Conservation (phyloP, 1,284 basidiomycete species). For the Fomitopsis betulina region DNA sequence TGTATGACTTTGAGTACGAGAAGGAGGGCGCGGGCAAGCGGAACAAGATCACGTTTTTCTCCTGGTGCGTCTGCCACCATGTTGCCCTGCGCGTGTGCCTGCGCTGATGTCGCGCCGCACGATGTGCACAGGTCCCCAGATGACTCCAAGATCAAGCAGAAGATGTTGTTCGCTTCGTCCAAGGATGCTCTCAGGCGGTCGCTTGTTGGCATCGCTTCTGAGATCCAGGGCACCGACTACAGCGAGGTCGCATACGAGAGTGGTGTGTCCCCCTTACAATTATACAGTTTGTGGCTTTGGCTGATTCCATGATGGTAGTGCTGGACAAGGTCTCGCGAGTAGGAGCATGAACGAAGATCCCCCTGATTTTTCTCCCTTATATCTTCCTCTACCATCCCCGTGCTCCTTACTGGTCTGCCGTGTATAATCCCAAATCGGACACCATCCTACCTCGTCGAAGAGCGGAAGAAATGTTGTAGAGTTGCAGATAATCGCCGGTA, state of each 20-base stretch:
- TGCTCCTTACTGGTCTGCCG: constrained; percentile 7
- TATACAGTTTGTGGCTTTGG: neutral
- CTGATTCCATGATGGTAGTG: constrained; percentile 15
- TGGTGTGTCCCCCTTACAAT: constrained; percentile 48
- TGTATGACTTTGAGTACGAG: constrained; percentile 91
- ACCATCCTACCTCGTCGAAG: constrained; percentile 5
- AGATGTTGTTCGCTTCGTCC: constrained; percentile 96
- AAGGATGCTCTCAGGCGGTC: constrained; percentile 79
- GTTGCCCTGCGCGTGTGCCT: neutral
- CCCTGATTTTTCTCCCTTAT: neutral
- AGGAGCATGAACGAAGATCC: constrained; percentile 13
- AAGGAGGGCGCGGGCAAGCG: constrained; percentile 77
- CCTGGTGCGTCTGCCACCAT: constrained; percentile 55
- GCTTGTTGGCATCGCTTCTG: constrained; percentile 68
- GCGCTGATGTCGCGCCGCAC: too few relatives aligned
- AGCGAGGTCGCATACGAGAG: constrained; percentile 75
- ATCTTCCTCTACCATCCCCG: constrained; percentile 1
- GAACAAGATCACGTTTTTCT: constrained; percentile 88
- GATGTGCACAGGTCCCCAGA: constrained; percentile 76
- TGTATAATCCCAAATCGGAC: constrained; percentile 12
- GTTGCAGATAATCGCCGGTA: constrained; percentile 11
- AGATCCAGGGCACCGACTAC: constrained; percentile 87
- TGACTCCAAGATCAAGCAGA: constrained; percentile 80
- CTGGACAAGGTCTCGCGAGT: constrained; percentile 25
- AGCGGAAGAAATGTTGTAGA: constrained; percentile 22